Percentiles rank a stretch among this genome's conserved stretches.
These are phyloP conservation scores for Chlorella sp. DNA, from an alignment of 139 green algal species.

Conservation along the genomic window DNA sequence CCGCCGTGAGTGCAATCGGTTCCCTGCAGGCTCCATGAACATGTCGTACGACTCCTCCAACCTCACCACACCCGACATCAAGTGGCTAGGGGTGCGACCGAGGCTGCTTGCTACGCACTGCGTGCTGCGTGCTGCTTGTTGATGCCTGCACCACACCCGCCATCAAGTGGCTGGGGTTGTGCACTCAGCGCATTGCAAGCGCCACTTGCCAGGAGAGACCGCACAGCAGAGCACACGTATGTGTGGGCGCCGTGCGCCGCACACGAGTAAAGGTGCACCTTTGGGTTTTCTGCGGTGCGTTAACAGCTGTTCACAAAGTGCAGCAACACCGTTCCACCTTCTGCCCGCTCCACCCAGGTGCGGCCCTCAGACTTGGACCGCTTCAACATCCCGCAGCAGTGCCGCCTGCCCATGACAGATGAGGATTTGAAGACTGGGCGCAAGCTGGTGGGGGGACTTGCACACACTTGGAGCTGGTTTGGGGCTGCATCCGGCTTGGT, in stretches of 20 bases:
- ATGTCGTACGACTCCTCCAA: conserved; percentile 92
- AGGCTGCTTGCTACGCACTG: no score
- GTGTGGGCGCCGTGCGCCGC: no score
- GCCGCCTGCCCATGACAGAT: conserved; percentile 94
- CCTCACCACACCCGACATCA: conserved; percentile 93
- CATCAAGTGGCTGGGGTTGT: conserved; percentile 67
- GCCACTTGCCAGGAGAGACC: no score
- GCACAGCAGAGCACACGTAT: no score
- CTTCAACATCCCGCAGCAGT: conserved; percentile 95
- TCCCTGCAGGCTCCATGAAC: conserved; percentile 78
- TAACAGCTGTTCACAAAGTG: no score
- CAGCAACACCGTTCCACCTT: no score
- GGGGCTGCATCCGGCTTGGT: no score
- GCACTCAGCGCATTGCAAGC: no score
- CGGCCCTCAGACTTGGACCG: conserved; percentile 83
- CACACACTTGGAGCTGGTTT: no score
- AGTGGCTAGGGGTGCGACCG: conserved; percentile 90
- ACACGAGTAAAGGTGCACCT: no score
- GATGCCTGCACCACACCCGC: conserved; percentile 94
- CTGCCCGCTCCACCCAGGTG: conserved; percentile 14
- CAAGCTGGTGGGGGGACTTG: conserved; percentile 80
- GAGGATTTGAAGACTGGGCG: conserved; percentile 89
- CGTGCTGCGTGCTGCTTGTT: no score
- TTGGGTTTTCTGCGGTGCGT: no score
- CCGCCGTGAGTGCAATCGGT: neutral